Base-by-base conservation (phyloP, 805 yeast genomes). In the Metschnikowia santaceciliae region DNA sequence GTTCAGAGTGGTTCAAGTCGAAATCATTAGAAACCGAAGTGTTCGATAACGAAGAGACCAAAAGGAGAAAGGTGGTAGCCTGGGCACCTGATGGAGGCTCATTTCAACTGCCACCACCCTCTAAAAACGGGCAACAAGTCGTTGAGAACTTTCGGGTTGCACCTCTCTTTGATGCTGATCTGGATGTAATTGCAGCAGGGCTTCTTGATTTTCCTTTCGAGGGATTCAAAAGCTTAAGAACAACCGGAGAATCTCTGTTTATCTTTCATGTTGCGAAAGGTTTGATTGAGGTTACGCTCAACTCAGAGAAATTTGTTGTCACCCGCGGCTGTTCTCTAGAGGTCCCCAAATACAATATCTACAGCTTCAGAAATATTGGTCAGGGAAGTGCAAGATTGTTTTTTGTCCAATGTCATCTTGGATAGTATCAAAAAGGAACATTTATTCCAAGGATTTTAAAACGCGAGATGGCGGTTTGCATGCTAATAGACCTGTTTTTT, bases 211-310 rank as follows among this genome's bases (percentile, higher is more conserved):
- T 89, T 32, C 90, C 92, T 0, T 63, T 71, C 1, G 79, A 78
- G 7, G 84, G 86, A 0, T 72, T 77, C 46, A 88, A 87, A 61
- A 78, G 83, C 41, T 67, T 77, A 52, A 80, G 81, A 55, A 70
- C 79, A 23, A 80, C 91, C 20, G 84, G 82, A 32, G 83, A 82
- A 50, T 83, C 88, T 2, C 78, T 84, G 55, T 83, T 86, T 59
- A 82, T 84, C 26, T 90, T 90, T 62, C 86, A 83, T 62, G 90
- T 90, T 40, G 77, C 86, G 4, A 71, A 76, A 37, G 97, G 97
- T 0, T 58, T 77, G 2, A 63, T 88, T 7, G 88, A 88, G 59
- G 91, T 88, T 2, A 79, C 82, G 1, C 56, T 90, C 3, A 78
- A 81, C 17, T 80, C 79, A 5, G 76, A 74, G 19, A 74, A 71